Evolutionary conservation across 352 stramenopile species (phyloP).

Genomic region (Phytophthora multivora): DNA sequence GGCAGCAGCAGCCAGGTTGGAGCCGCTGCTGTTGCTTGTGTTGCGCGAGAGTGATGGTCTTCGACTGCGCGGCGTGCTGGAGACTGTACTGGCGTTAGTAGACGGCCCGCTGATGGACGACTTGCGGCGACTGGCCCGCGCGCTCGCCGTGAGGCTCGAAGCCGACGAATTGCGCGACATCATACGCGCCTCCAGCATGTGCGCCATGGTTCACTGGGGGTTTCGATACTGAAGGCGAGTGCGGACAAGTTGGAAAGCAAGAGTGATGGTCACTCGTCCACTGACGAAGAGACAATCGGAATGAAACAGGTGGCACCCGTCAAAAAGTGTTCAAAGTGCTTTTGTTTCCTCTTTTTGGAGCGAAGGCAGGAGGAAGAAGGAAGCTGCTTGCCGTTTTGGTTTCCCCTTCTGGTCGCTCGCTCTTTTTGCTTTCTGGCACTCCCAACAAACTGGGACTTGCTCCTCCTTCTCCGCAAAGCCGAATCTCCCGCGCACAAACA

Average conservation of each 20-base stretch:
- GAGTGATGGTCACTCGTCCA: conserved; percentile 33
- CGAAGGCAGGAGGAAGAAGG: too few species aligned
- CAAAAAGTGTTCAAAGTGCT: conserved; percentile 21
- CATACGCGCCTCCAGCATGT: conserved; percentile 68
- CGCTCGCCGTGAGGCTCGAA: conserved; percentile 30
- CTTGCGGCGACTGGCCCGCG: conserved; percentile 47
- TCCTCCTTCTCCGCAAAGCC: conserved; percentile 3
- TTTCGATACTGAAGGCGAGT: conserved; percentile 10
- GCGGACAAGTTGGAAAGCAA: conserved; percentile 8
- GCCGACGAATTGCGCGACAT: conserved; percentile 51
- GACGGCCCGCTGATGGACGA: conserved; percentile 41
- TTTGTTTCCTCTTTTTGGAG: conserved; percentile 5
- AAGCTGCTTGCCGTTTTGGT: not conserved
- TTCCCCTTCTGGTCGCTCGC: conserved; percentile 17
- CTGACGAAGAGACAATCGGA: conserved; percentile 29
- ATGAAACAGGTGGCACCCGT: conserved; percentile 18
- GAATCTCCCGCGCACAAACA: conserved; percentile 23
- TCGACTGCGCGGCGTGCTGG: conserved; percentile 35
- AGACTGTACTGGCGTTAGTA: conserved; percentile 18
- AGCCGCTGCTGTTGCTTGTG: conserved; percentile 29
- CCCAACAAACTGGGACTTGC: conserved; percentile 21
- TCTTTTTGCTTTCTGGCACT: conserved; percentile 47
- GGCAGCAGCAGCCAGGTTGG: conserved; percentile 13
- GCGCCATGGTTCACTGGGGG: conserved; percentile 42
- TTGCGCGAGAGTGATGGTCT: conserved; percentile 45